Conservation (phyloP, 352 stramenopile genomes). For the Globisporangium iwayamae region DNA sequence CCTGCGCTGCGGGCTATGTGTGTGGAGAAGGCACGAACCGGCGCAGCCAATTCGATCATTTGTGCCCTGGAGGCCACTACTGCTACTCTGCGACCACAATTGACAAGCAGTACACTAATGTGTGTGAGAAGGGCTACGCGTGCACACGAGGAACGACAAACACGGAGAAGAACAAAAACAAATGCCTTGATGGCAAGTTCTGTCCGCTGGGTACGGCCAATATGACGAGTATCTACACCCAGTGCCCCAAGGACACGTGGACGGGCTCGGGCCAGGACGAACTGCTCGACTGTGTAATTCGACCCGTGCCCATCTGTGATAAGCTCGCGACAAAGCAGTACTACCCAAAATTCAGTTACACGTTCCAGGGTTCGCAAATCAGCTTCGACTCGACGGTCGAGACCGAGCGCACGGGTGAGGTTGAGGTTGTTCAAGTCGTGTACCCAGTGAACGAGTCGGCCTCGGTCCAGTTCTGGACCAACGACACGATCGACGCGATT, state of each 20-base stretch:
- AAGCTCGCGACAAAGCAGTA: constrained; percentile 83
- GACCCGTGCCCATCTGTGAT: constrained; percentile 91
- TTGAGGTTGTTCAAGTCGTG: constrained; percentile 88
- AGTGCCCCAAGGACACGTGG: constrained; percentile 91
- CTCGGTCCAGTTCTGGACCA: constrained; percentile 84
- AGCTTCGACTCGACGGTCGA: constrained; percentile 77
- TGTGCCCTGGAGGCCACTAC: constrained; percentile 91
- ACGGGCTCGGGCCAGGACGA: constrained; percentile 71
- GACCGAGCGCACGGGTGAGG: constrained; percentile 69
- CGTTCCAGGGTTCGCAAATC: constrained; percentile 45
- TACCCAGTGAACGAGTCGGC: constrained; percentile 91
- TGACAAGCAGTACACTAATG: constrained; percentile 77
- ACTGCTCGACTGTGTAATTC: constrained; percentile 88
- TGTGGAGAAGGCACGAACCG: constrained; percentile 93
- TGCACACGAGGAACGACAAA: constrained; percentile 88
- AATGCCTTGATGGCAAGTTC: constrained; percentile 92
- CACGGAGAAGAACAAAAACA: constrained; percentile 89
- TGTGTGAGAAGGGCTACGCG: constrained; percentile 86
- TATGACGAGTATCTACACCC: constrained; percentile 72
- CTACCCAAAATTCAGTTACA: constrained; percentile 75
- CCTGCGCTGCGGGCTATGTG: constrained; percentile 91
- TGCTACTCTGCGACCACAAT: constrained; percentile 85
- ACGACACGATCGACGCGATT: constrained; percentile 94
- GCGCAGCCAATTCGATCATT: constrained; percentile 87
- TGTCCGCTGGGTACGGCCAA: constrained; percentile 90